Conservation (phyloP, 257 asterid genomes). For the Knoxia roxburghii region DNA sequence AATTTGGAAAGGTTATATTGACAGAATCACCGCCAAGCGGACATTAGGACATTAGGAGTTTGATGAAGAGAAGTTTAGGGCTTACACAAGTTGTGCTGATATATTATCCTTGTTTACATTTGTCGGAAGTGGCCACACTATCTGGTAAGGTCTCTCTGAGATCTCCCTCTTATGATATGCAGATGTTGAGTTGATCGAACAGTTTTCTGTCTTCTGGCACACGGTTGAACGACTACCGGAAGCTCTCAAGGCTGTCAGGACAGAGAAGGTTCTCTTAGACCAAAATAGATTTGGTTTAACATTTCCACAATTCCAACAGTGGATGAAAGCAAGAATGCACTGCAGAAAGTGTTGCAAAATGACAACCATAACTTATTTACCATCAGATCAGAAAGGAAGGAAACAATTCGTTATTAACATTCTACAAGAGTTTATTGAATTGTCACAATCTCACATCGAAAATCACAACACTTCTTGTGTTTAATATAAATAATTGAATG, state of each 20-base stretch:
- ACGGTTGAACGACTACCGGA: conserved; percentile 47
- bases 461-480: too few species aligned
- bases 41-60: background rate
- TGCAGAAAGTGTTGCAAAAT: background rate
- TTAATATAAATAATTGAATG: too few species aligned
- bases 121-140: conserved; percentile 69
- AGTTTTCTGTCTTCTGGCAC: conserved; percentile 21
- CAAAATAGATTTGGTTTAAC: background rate
- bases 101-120: conserved; percentile 49
- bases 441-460: too few species aligned
- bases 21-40: background rate
- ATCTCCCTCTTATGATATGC: conserved; percentile 60
- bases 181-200: conserved; percentile 29
- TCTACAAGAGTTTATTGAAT: background rate
- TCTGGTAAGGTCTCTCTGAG: conserved; percentile 53
- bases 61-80: background rate
- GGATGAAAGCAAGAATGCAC: background rate
- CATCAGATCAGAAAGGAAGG: too few species aligned
- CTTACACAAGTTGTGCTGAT: conserved; percentile 83
- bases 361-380: background rate
- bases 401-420: background rate
- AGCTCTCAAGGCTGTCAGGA: conserved; percentile 54
- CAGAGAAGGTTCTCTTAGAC: conserved; percentile 10
- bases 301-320: background rate
- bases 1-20: background rate